These are phyloP conservation scores for Truncatella angustata DNA, from an alignment of 2,329 filamentous ascomycete genomes.

Conservation along the genomic window DNA sequence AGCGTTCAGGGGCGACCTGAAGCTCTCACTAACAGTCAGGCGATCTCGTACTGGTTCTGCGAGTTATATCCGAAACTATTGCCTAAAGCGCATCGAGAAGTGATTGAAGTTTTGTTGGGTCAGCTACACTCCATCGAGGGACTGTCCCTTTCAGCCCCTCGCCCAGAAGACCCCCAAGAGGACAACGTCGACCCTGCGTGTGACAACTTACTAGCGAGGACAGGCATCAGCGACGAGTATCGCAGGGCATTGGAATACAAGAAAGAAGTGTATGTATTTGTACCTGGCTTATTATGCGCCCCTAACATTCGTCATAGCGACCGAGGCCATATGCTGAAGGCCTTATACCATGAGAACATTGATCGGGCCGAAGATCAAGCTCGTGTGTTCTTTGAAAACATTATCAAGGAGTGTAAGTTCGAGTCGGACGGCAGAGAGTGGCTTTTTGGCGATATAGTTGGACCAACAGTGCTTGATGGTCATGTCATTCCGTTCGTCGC, in stretches of 20 bases:
- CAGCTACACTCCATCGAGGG: conserved; percentile 8
- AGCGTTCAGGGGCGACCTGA: too few species aligned
- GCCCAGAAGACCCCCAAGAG: not conserved
- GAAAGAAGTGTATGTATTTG: conserved; percentile 6
- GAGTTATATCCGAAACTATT: not conserved
- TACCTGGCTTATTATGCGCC: not conserved
- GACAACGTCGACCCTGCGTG: not conserved
- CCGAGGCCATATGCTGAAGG: not conserved
- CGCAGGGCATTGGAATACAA: conserved; percentile 8
- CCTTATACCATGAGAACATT: conserved; percentile 2
- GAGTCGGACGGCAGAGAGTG: not conserved
- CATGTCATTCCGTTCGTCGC: conserved; percentile 10
- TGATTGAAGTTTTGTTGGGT: not conserved
- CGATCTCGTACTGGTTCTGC: conserved; percentile 12
- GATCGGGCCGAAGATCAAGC: conserved; percentile 5
- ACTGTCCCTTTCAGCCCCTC: conserved; percentile 3
- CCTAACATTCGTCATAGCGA: not conserved
- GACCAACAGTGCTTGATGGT: conserved; percentile 10
- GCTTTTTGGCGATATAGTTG: conserved; percentile 2
- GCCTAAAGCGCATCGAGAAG: not conserved
- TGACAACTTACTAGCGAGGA: conserved; percentile 1
- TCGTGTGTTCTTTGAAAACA: not conserved
- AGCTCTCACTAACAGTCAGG: too few species aligned
- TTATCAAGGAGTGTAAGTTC: not conserved
- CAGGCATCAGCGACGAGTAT: conserved; percentile 2